Base-by-base conservation (phyloP, 1,284 basidiomycete species). In the Entoloma clypeatum region DNA sequence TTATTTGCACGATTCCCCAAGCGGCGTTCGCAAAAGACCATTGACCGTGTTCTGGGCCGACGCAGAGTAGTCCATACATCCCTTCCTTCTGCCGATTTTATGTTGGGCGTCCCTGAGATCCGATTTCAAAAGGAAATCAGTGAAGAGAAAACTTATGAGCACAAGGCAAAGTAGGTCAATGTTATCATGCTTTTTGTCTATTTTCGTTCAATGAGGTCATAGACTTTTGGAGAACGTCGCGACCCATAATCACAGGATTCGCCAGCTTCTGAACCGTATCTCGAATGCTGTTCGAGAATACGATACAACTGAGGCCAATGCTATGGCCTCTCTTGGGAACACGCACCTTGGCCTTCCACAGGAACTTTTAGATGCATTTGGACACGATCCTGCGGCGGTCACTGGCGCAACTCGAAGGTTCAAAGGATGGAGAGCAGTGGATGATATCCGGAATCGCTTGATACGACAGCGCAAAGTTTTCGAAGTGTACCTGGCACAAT, bases 371-470 rank as follows among this genome's bases (percentile, higher is more conserved):
- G 84, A 87, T 38, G 78, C 82, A 3, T 77, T 86, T 53, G 75
- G 72, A 25, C 82, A 85, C 45, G 85, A 88, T 55, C 86, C 85
- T 25, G 75, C 81, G 3, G 75, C 78, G n/a, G 75, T 85, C 7
- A 81, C 75, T 3, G 72, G 79, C 13, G 60, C 69, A 8, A 84
- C 81, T 1, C 72, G 78, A 34, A 65, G 71, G 26, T 65, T 69
- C 23, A 65, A 60, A 37, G 74, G 82, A 8, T 86, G 79, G 78
- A 69, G 71, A 45, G 80, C 79, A 0, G 81, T 86, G 10, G 84
- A 87, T 45, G 82, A 87, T 46, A 82, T 86, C 41, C 69, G 84
- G 51, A 53, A 65, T 25, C 77, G 84, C 23, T 61, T 86, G 9
- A 43, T 63, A 26, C 73, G 72, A 22, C 84, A 87, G 53, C 74